Percentiles rank a stretch among this genome's conserved stretches.
These are phyloP conservation scores for Barnettozyma hawaiiensis DNA, from an alignment of 1,139 yeast species.

Conservation along the genomic window DNA sequence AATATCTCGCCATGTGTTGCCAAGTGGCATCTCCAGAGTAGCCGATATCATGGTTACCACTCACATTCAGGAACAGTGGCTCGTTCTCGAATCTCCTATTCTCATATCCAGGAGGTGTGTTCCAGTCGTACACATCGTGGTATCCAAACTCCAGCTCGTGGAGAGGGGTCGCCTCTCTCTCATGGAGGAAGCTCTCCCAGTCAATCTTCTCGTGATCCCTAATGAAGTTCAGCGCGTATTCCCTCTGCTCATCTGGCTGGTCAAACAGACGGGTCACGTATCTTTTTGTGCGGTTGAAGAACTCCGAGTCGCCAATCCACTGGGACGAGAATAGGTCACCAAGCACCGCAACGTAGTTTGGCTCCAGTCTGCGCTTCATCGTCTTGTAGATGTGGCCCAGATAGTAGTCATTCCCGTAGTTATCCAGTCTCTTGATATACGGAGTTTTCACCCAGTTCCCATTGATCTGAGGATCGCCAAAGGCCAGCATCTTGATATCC, in stretches of 20 bases:
- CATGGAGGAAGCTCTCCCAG: constrained; percentile 45
- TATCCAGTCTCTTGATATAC: constrained; percentile 72
- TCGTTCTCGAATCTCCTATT: constrained; percentile 31
- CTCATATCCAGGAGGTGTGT: constrained; percentile 31
- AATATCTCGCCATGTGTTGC: constrained; percentile 82
- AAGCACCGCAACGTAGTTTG: constrained; percentile 81
- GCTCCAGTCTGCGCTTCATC: constrained; percentile 58
- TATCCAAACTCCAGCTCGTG: constrained; percentile 46
- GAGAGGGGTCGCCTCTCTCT: constrained; percentile 38
- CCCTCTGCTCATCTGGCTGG: constrained; percentile 44
- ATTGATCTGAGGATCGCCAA: constrained; percentile 96
- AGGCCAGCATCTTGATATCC: constrained; percentile 64
- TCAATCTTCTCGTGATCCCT: constrained; percentile 45
- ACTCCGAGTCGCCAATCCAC: constrained; percentile 89
- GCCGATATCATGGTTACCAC: constrained; percentile 96
- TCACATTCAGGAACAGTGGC: constrained; percentile 69
- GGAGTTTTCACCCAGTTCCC: constrained; percentile 73
- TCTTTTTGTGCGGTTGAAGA: constrained; percentile 68
- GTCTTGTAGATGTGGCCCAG: constrained; percentile 73
- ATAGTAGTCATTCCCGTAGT: constrained; percentile 82
- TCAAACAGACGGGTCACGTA: constrained; percentile 60
- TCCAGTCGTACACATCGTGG: constrained; percentile 64
- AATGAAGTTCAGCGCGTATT: constrained; percentile 43
- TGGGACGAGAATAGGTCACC: constrained; percentile 95
- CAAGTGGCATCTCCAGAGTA: constrained; percentile 92